Base-by-base conservation (phyloP, 805 yeast species). In the Yamadazyma akitaensis region DNA sequence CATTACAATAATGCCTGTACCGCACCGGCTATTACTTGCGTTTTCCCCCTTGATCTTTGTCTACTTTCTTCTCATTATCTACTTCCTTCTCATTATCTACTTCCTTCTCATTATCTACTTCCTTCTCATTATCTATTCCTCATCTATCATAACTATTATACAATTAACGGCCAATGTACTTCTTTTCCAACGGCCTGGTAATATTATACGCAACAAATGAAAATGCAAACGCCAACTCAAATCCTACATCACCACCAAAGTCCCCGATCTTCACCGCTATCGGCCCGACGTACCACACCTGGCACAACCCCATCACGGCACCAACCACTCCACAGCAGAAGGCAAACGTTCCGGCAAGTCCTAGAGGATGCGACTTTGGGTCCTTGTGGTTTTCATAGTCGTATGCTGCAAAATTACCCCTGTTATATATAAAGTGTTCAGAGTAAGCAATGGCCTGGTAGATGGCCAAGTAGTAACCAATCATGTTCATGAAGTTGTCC, bases 381-480 rank as follows among this genome's bases (percentile, higher is more conserved):
- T 83, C 80, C 53, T 79, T 65, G 75, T 82, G 85, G 54, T 76
- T 79, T 36, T 73, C 79, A 51, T 82, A 72, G 61, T 85, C 79
- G 68, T 88, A 88, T 51, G 78, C 81, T 28, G 67, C 54, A 55
- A 72, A 77, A 54, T 74, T 72, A 39, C 85, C 85, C 56, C 73
- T 76, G 61, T 83, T 81, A 80, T 80, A 86, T 64, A 90, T 75
- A 62, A 87, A 82, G 67, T 90, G 97, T 67, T 90, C 97, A 35
- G 88, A 77, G n/a, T 85, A 65, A 24, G 80, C 67, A 65, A 91
- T 82, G 42, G 86, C 81, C 58, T 80, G 81, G 70, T 90, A 91
- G 59, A 90, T 84, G 50, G 96, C 88, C 62, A 90, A 76, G 80
- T 92, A 90, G 76, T 91, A 91, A 55, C 88, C 92, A 65, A 91